A percentile compares a stretch with the other conserved stretches of the same genome.
These are phyloP conservation scores for Talaromyces marneffei DNA, from an alignment of 2,329 filamentous ascomycete species.

Conservation along the genomic window DNA sequence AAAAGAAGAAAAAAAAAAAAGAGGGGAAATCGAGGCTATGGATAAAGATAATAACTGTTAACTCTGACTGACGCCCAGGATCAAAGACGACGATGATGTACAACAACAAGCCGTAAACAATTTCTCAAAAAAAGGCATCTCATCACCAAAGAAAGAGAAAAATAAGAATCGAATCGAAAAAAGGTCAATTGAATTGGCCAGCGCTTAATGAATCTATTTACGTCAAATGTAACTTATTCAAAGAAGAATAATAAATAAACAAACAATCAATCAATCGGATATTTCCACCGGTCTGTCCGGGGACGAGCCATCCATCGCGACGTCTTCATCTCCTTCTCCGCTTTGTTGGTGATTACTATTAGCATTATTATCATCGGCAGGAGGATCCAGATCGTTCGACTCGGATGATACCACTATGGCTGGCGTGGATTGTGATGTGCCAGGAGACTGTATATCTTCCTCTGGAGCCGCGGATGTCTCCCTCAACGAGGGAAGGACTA, in stretches of 20 bases:
- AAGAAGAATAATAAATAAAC: too few species aligned
- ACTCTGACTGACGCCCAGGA: not conserved
- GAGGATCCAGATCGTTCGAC: not conserved
- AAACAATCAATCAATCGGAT: slow-evolving; percentile 11
- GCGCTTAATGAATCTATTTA: slow-evolving; percentile 1
- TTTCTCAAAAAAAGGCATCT: not conserved
- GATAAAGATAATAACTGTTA: too few species aligned
- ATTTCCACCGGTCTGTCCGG: slow-evolving; percentile 14
- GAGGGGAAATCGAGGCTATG: not conserved
- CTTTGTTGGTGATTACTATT: not conserved
- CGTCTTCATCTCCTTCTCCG: not conserved
- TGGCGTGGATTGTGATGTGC: slow-evolving; percentile 24
- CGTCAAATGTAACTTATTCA: not conserved
- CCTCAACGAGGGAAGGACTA: slow-evolving; percentile 25
- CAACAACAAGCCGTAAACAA: not conserved
- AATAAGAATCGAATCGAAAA: not conserved
- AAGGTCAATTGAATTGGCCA: not conserved
- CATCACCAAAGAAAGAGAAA: not conserved
- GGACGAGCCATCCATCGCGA: slow-evolving; percentile 8
- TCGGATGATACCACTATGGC: slow-evolving; percentile 32
- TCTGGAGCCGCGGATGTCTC: slow-evolving; percentile 29
- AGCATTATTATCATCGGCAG: slow-evolving; percentile 2
- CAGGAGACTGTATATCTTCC: slow-evolving; percentile 21
- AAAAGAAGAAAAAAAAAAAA: not conserved
- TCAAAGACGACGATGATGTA: not conserved